Evolutionary conservation across 805 yeast species (phyloP).

Genomic region (Ogataea ramenticola): DNA sequence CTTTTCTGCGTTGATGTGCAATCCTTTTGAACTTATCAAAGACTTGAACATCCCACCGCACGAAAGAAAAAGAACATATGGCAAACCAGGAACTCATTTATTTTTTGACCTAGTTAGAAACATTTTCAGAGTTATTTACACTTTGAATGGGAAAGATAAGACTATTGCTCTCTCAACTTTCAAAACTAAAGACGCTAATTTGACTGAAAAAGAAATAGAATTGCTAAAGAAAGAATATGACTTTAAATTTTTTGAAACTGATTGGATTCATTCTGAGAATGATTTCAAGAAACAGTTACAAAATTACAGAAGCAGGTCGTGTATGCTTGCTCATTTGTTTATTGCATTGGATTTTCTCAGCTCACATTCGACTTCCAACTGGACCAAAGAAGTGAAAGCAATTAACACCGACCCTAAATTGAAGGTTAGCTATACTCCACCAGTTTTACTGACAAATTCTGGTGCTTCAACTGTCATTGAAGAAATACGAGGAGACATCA

Average conservation of each 20-base stretch:
- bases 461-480: slow-evolving; percentile 6
- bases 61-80: not conserved
- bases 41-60: not conserved
- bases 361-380: slow-evolving; percentile 6
- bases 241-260: slow-evolving; percentile 15
- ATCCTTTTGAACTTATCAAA: slow-evolving; percentile 1
- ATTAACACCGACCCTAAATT: slow-evolving; percentile 14
- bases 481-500: slow-evolving; percentile 15
- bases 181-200: not conserved
- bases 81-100: not conserved
- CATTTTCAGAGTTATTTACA: not conserved
- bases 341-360: slow-evolving; percentile 11
- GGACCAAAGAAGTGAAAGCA: slow-evolving; percentile 11
- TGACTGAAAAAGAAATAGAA: not conserved
- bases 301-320: slow-evolving; percentile 8
- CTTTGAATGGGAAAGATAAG: too few species aligned
- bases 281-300: slow-evolving; percentile 16
- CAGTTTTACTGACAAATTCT: slow-evolving; percentile 9
- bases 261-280: slow-evolving; percentile 20
- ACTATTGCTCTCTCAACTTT: not conserved
- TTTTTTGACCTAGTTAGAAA: not conserved
- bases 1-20: slow-evolving; percentile 10
- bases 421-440: slow-evolving; percentile 10
- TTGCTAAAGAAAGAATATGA: slow-evolving; percentile 4
- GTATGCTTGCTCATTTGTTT: slow-evolving; percentile 16